Conservation (phyloP, 805 yeast genomes). For the Yueomyces sp. region DNA sequence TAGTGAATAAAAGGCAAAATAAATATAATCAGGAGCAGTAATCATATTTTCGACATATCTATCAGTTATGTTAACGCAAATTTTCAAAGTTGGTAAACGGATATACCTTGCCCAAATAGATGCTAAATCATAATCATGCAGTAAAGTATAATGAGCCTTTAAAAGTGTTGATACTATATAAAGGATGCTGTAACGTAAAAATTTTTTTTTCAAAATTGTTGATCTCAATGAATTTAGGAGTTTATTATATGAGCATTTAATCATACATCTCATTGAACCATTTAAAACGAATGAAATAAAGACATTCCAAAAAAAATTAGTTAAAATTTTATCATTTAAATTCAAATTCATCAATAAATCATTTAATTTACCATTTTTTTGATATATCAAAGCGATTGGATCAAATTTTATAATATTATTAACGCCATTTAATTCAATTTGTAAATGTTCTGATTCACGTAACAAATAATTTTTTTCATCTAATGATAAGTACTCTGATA, state of each 20-base stretch:
- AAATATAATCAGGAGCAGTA: not conserved
- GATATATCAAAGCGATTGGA: too few relatives aligned
- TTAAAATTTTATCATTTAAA: not conserved
- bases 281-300: too few relatives aligned
- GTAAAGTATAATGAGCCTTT: conserved; percentile 3
- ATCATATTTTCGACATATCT: not conserved
- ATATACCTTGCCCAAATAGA: conserved; percentile 5
- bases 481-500: not conserved
- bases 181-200: conserved; percentile 1
- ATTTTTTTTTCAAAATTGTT: too few relatives aligned
- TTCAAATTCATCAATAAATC: not conserved
- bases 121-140: conserved; percentile 1
- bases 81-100: conserved; percentile 2
- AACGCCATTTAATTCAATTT: not conserved
- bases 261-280: not conserved
- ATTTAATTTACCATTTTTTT: not conserved
- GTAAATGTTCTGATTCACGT: not conserved
- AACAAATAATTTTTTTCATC: not conserved
- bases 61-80: not conserved
- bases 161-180: conserved; percentile 3
- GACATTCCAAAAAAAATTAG: not conserved
- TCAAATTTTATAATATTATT: too few relatives aligned
- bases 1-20: not conserved
- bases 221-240: not conserved
- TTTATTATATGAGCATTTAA: too few relatives aligned